Conservation (phyloP, 306 rosid species). For the Begonia masoniana region DNA sequence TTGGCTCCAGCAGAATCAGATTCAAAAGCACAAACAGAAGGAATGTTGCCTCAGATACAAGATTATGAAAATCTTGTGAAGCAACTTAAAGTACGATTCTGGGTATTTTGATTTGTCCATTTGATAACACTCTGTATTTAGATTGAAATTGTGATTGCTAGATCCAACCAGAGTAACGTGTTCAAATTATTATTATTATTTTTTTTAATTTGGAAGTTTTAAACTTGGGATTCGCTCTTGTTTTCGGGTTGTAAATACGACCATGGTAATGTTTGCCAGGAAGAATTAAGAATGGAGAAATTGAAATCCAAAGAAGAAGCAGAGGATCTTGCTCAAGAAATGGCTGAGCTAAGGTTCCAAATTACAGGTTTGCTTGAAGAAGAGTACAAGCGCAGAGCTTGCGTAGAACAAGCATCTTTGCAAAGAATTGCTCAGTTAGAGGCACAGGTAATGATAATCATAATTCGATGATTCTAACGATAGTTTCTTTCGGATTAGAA, state of each 20-base stretch:
- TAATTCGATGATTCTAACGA: constrained; percentile 5
- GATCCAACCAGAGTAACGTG: not conserved
- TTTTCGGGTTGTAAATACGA: constrained; percentile 13
- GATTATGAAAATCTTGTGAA: constrained; percentile 59
- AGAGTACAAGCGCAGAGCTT: constrained; percentile 80
- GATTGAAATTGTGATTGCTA: not conserved
- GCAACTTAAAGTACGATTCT: constrained; percentile 61
- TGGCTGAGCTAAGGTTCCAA: constrained; percentile 91
- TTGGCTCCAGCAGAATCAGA: constrained; percentile 26
- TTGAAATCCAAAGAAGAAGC: constrained; percentile 84
- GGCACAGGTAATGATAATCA: constrained; percentile 49
- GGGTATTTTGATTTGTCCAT: not conserved
- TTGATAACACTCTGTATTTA: not conserved
- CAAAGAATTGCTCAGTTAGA: constrained; percentile 82
- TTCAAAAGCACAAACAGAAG: constrained; percentile 19
- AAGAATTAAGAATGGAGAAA: constrained; percentile 63
- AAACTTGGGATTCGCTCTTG: constrained; percentile 5
- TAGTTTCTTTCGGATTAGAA: not conserved
- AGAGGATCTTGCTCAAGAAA: constrained; percentile 89
- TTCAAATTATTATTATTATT: not conserved
- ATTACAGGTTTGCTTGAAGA: constrained; percentile 75
- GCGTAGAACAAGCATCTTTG: constrained; percentile 81
- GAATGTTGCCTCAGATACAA: constrained; percentile 29
- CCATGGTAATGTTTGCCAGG: constrained; percentile 29
- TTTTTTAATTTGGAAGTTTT: constrained; percentile 7